phyloP scores from a whole-genome alignment of 257 asterid genomes.

The Ocimum tenuiflorum region DNA sequence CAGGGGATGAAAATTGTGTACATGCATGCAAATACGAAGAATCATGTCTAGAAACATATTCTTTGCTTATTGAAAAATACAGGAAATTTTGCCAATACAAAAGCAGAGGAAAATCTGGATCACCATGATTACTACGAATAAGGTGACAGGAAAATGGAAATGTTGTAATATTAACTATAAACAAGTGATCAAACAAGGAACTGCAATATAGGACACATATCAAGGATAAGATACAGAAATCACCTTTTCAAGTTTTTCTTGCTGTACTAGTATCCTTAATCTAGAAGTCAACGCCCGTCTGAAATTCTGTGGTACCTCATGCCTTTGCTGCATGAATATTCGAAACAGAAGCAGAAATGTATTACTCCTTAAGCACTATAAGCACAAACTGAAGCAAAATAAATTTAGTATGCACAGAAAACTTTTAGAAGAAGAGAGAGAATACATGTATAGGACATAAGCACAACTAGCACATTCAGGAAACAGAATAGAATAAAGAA shows the following conservation, averaged over 20 bases:
- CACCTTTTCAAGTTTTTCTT: constrained; percentile 81
- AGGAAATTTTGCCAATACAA: too few relatives aligned
- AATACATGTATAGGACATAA: neutral
- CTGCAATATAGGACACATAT: neutral
- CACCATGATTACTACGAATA: neutral
- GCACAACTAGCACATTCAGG: neutral
- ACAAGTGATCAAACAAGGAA: neutral
- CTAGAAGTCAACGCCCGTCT: constrained; percentile 53
- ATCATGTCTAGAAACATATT: neutral
- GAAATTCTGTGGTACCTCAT: constrained; percentile 66
- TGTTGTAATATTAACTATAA: neutral
- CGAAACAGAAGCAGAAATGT: neutral
- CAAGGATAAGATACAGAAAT: neutral
- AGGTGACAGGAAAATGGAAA: neutral
- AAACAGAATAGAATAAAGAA: neutral
- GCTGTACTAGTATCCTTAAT: constrained; percentile 66
- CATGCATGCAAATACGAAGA: neutral
- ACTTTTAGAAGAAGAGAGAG: neutral
- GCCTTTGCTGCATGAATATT: constrained; percentile 55
- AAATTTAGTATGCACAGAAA: neutral
- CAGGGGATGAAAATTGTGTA: neutral
- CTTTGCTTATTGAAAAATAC: neutral
- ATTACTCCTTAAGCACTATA: neutral
- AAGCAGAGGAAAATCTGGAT: too few relatives aligned
- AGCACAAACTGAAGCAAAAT: neutral